Percentiles rank a stretch among this genome's conserved stretches.
Conservation (phyloP, 768 basidiomycete species). For the Xanthoconium stramineum region DNA sequence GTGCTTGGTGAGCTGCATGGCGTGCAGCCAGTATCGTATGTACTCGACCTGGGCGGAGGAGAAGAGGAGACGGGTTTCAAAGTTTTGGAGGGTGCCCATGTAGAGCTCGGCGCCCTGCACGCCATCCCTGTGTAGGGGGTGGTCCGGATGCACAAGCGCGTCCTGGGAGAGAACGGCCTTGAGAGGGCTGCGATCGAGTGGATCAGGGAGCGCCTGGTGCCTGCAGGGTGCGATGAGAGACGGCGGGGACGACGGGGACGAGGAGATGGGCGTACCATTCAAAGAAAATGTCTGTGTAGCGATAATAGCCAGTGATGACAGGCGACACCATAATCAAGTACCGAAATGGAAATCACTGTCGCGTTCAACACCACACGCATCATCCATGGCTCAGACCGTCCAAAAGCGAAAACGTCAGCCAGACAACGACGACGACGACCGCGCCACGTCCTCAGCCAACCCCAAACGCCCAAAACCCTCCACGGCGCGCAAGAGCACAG, state of each 20-base stretch:
- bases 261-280: constrained; percentile 53
- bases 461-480: constrained; percentile 46
- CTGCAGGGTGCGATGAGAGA: constrained; percentile 32
- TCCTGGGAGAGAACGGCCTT: constrained; percentile 75
- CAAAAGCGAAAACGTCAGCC: constrained; percentile 44
- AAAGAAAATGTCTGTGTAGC: constrained; percentile 84
- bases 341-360: constrained; percentile 8
- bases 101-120: constrained; percentile 68
- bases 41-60: constrained; percentile 86
- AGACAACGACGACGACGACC: constrained; percentile 38
- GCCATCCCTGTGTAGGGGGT: constrained; percentile 66
- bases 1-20: constrained; percentile 61
- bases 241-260: background rate
- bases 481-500: constrained; percentile 87
- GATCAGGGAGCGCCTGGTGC: constrained; percentile 53
- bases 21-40: constrained; percentile 78
- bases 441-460: constrained; percentile 28
- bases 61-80: constrained; percentile 76
- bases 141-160: constrained; percentile 62
- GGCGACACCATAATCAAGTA: constrained; percentile 33
- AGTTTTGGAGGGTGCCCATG: constrained; percentile 70
- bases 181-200: constrained; percentile 56
- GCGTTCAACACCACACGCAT: constrained; percentile 33
- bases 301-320: constrained; percentile 68
- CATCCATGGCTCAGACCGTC: constrained; percentile 64